Base-by-base conservation (phyloP, 768 basidiomycete species). In the Mycena polygramma region DNA sequence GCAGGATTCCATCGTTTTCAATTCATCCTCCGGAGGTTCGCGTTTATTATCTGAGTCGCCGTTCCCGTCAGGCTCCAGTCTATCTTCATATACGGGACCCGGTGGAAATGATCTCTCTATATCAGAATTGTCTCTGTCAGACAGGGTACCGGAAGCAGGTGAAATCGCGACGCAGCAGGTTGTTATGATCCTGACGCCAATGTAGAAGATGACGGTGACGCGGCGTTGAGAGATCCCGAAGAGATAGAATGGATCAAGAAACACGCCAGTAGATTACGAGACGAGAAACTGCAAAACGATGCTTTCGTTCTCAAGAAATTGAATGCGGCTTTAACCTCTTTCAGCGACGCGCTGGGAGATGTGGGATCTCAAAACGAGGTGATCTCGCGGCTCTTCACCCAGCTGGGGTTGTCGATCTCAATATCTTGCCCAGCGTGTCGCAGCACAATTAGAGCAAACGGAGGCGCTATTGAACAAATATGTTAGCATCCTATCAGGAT, bases 381-480 rank as follows among this genome's bases (percentile, higher is more conserved):
- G 69, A 58, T 65, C 9, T 39, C 41, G 22, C 15, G 52, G 15
- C 45, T 36, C 46, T 48, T 30, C 20, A 4, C 62, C 52, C 30
- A 30, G 30, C 17, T 39, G 7, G 15, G 43, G 51, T 37, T 11
- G 39, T 24, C 24, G 30, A 41, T 30, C 36, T 66, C 53, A 43
- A 45, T 24, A 15, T 43, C 64, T 7, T 55, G 30, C 68, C 57
- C 68, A 93, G 93, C 87, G 89, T 73, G 85, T 94, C 46, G 90
- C 90, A 13, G 79, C 78, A 37, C 93, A 94, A 71, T 78, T 95
- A 41, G 86, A 85, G 55, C 88, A 94, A 72, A 94, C 94, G 0
- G 90, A 94, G 74, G 87, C 86, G 1, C 81, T 95, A 66, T 81
- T 95, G 68, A 90, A 93, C 79, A 92, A 90, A 84, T 95, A 95